These are phyloP conservation scores for Solanum habrochaites DNA, from an alignment of 257 asterid species.

Conservation along the genomic window DNA sequence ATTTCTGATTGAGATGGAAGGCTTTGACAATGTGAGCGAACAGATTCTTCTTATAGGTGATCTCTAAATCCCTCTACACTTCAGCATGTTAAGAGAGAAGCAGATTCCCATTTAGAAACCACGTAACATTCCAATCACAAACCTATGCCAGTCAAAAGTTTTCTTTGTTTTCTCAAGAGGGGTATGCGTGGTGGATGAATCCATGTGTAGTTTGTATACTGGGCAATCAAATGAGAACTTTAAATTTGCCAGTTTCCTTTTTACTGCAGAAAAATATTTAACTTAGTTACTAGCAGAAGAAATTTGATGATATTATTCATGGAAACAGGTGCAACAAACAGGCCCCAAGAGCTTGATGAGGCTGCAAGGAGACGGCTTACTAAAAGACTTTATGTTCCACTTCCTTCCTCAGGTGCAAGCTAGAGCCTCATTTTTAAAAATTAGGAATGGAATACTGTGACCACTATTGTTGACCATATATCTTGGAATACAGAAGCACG, in stretches of 20 bases:
- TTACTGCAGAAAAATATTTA: background rate
- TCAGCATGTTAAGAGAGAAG: background rate
- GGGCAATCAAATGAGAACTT: background rate
- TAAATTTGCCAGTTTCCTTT: background rate
- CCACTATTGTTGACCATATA: background rate
- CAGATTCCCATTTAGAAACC: background rate
- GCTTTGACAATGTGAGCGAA: slow-evolving; percentile 78
- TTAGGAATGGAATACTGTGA: background rate
- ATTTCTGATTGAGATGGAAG: slow-evolving; percentile 98
- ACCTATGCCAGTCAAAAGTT: background rate
- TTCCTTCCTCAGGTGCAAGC: slow-evolving; percentile 80
- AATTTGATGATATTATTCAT: background rate
- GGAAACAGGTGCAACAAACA: slow-evolving; percentile 85
- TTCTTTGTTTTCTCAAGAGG: background rate
- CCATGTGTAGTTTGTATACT: background rate
- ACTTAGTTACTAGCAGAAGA: background rate
- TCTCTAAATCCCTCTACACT: background rate
- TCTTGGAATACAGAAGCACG: slow-evolving; percentile 66
- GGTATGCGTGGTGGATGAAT: background rate
- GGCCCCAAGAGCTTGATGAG: slow-evolving; percentile 99
- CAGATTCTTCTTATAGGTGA: slow-evolving; percentile 90
- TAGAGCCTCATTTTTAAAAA: background rate
- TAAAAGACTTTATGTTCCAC: slow-evolving; percentile 91
- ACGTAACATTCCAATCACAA: background rate
- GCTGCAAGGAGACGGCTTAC: slow-evolving; percentile 99